A percentile compares a stretch with the other conserved stretches of the same genome.
Conservation (phyloP, 2,329 filamentous ascomycete genomes). For the Microcyclosporella mali region DNA sequence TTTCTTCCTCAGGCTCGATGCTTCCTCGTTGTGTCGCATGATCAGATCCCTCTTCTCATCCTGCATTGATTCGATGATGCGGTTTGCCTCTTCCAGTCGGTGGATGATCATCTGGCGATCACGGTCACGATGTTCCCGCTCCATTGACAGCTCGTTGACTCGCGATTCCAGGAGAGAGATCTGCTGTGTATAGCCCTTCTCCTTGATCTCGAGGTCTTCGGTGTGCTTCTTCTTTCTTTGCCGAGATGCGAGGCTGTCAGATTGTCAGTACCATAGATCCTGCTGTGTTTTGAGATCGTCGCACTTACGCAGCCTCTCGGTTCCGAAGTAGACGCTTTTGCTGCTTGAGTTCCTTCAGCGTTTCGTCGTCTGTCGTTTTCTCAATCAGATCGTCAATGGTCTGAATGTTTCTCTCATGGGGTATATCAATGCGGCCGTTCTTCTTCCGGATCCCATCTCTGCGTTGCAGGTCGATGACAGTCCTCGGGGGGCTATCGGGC, state of each 20-base stretch:
- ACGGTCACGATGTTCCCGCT: constrained; percentile 28
- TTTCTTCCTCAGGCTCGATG: constrained; percentile 86
- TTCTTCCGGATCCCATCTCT: constrained; percentile 95
- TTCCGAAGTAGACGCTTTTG: constrained; percentile 94
- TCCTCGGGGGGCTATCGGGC: constrained; percentile 58
- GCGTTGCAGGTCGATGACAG: constrained; percentile 43
- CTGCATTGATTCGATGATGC: constrained; percentile 69
- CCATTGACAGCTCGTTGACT: constrained; percentile 60
- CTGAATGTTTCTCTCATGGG: constrained; percentile 81
- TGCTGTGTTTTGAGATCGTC: background rate
- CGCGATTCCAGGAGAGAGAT: constrained; percentile 76
- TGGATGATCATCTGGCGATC: constrained; percentile 47
- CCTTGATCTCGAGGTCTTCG: constrained; percentile 91
- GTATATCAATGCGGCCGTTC: constrained; percentile 97
- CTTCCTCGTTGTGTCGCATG: constrained; percentile 80
- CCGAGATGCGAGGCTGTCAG: constrained; percentile 76
- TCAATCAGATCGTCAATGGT: constrained; percentile 93
- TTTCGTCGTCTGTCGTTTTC: constrained; percentile 79
- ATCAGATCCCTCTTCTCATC: constrained; percentile 91
- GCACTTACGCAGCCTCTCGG: constrained; percentile 81
- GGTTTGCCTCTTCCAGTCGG: constrained; percentile 67
- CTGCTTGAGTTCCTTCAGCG: constrained; percentile 97
- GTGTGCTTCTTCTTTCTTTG: constrained; percentile 98
- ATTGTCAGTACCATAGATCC: constrained; percentile 13
- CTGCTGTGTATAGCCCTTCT: constrained; percentile 77